phyloP scores from a whole-genome alignment of 495 filamentous ascomycete species.

The Cercophora samala region DNA sequence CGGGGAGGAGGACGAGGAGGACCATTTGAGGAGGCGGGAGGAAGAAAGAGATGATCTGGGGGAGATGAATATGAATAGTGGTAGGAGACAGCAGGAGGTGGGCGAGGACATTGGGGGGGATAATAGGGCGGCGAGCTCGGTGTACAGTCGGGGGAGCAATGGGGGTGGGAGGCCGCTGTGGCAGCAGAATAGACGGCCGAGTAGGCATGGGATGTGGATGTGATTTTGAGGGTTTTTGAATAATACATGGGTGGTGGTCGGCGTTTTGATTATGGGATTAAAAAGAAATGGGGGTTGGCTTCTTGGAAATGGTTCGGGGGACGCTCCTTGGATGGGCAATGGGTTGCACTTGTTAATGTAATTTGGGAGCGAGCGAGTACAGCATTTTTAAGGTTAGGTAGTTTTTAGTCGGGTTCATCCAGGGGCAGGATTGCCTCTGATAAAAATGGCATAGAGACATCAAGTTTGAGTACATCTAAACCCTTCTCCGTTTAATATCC shows the following conservation, averaged over 20 bases:
- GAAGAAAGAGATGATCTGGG: slow-evolving; percentile 20
- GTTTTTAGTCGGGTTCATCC: too few relatives aligned
- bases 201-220: slow-evolving; percentile 48
- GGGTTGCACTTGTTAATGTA: too few relatives aligned
- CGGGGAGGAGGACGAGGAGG: slow-evolving; percentile 38
- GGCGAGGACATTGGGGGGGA: neutral
- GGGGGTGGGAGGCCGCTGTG: slow-evolving; percentile 36
- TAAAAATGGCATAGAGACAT: too few relatives aligned
- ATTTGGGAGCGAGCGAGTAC: too few relatives aligned
- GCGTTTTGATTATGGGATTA: neutral
- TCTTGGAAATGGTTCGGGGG: too few relatives aligned
- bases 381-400: too few relatives aligned
- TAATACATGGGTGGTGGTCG: neutral
- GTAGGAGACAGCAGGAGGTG: neutral
- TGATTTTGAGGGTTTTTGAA: slow-evolving; percentile 17
- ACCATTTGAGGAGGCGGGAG: slow-evolving; percentile 11
- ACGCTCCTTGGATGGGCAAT: too few relatives aligned
- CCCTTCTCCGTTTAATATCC: too few relatives aligned
- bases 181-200: slow-evolving; percentile 49
- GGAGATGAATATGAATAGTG: neutral
- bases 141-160: slow-evolving; percentile 11
- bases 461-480: too few relatives aligned
- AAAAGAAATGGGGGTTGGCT: neutral
- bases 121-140: slow-evolving; percentile 15
- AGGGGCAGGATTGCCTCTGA: too few relatives aligned